phyloP scores from a whole-genome alignment of 768 basidiomycete species.

The Mycena polygramma region DNA sequence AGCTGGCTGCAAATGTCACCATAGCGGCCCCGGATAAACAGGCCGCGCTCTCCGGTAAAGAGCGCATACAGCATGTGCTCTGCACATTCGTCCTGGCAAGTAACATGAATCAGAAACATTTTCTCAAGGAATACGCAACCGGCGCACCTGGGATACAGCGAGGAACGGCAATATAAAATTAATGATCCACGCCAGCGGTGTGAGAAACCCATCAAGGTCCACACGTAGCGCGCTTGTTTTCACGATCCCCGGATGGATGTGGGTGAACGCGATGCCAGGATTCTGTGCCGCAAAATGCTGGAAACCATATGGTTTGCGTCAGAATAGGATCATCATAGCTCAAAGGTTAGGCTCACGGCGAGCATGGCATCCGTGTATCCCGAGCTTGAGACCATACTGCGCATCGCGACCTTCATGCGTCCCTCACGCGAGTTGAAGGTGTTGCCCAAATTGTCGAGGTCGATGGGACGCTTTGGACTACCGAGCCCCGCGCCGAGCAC shows the following conservation, averaged over 20 bases:
- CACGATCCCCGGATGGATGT: slow-evolving; percentile 43
- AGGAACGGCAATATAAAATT: slow-evolving; percentile 18
- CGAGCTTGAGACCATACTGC: slow-evolving; percentile 29
- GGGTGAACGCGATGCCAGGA: slow-evolving; percentile 42
- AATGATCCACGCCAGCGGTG: slow-evolving; percentile 30
- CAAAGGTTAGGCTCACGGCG: slow-evolving; percentile 14
- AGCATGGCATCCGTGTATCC: slow-evolving; percentile 33
- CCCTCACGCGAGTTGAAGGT: slow-evolving; percentile 22
- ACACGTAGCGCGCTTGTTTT: slow-evolving; percentile 23
- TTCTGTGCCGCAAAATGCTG: slow-evolving; percentile 41
- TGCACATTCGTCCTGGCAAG: slow-evolving; percentile 28
- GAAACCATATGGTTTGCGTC: background rate
- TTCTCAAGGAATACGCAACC: background rate
- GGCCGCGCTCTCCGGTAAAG: slow-evolving; percentile 22
- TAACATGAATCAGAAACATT: background rate
- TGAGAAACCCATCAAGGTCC: slow-evolving; percentile 32
- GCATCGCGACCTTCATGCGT: slow-evolving; percentile 13
- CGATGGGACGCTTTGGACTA: slow-evolving; percentile 27
- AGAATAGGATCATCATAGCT: background rate
- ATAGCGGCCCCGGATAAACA: slow-evolving; percentile 21
- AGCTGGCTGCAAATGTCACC: slow-evolving; percentile 26
- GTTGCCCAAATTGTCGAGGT: slow-evolving; percentile 39
- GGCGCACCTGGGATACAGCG: slow-evolving; percentile 24
- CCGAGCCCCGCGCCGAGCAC: slow-evolving; percentile 47
- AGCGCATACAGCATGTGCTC: slow-evolving; percentile 41